Conservation (phyloP, 1,284 basidiomycete genomes). For the Sporisorium exsertum region DNA sequence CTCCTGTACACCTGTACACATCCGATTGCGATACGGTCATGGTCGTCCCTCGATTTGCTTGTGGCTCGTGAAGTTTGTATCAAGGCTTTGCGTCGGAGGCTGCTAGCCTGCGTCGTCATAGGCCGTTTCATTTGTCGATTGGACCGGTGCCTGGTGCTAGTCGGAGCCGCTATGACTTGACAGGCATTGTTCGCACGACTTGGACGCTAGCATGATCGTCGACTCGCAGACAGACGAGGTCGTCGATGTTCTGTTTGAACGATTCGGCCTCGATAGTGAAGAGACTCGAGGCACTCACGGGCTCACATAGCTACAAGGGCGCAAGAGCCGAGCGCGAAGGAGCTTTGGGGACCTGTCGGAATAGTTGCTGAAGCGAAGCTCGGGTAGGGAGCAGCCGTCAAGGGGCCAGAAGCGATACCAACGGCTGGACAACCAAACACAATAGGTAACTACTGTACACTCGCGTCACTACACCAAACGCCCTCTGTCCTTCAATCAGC, state of each 20-base stretch:
- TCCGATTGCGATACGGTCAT: background rate
- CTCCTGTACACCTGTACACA: background rate
- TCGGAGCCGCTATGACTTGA: background rate
- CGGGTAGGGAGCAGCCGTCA: constrained; percentile 6
- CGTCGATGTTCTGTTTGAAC: background rate
- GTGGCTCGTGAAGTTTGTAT: background rate
- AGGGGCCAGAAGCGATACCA: background rate
- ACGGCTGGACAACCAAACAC: no score
- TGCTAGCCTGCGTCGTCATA: background rate
- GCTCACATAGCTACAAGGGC: background rate
- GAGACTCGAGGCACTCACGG: background rate
- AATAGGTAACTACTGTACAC: no score
- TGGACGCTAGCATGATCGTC: background rate
- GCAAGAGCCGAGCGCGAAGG: constrained; percentile 2
- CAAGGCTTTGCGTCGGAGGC: background rate
- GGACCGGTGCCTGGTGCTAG: no score
- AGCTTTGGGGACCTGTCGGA: constrained; percentile 3
- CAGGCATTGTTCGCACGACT: background rate
- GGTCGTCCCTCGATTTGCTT: background rate
- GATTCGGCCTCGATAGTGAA: background rate
- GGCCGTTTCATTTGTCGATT: background rate
- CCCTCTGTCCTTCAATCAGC: no score
- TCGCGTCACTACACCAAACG: no score
- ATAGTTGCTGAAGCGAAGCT: constrained; percentile 17
- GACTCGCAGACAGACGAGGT: background rate